Percentiles rank a stretch among this genome's conserved stretches.
phyloP scores from a whole-genome alignment of 2,329 filamentous ascomycete species.

The Keithomyces neogunnii region DNA sequence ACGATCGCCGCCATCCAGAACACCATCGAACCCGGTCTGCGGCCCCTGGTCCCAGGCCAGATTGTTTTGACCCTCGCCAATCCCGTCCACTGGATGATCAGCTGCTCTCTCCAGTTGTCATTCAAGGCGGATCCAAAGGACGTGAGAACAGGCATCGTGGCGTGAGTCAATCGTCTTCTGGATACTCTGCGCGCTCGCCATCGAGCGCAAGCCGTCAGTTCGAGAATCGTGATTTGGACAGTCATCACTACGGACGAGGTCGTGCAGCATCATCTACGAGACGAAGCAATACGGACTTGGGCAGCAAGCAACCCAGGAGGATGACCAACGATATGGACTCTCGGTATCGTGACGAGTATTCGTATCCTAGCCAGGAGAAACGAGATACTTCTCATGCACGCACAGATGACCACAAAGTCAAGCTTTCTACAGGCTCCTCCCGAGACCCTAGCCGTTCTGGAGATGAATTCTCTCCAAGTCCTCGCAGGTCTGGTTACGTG shows the following conservation, averaged over 20 bases:
- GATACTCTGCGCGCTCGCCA: constrained; percentile 26
- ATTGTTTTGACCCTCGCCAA: constrained; percentile 22
- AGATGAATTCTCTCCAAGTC: constrained; percentile 27
- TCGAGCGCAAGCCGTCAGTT: constrained; percentile 20
- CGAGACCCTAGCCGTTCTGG: constrained; percentile 27
- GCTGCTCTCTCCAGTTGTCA: constrained; percentile 32
- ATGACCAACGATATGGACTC: constrained; percentile 25
- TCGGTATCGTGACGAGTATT: constrained; percentile 16
- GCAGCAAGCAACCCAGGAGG: constrained; percentile 17
- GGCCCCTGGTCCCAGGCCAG: constrained; percentile 20
- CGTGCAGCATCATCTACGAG: constrained; percentile 19
- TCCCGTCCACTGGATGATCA: constrained; percentile 22
- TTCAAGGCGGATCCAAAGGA: constrained; percentile 30
- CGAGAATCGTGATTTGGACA: constrained; percentile 17
- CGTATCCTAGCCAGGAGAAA: constrained; percentile 13
- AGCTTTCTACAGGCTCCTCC: constrained; percentile 12
- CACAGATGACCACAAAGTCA: constrained; percentile 14
- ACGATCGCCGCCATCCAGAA: constrained; percentile 16
- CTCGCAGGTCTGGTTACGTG: constrained; percentile 19
- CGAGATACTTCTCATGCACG: constrained; percentile 22
- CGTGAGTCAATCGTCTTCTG: constrained; percentile 7
- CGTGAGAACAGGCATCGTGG: constrained; percentile 34
- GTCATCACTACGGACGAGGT: constrained; percentile 14
- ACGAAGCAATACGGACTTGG: constrained; percentile 18
- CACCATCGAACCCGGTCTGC: constrained; percentile 29